A percentile compares a stretch with the other conserved stretches of the same genome.
phyloP scores from a whole-genome alignment of 495 filamentous ascomycete species.

The Trichocladium uniseriatum region DNA sequence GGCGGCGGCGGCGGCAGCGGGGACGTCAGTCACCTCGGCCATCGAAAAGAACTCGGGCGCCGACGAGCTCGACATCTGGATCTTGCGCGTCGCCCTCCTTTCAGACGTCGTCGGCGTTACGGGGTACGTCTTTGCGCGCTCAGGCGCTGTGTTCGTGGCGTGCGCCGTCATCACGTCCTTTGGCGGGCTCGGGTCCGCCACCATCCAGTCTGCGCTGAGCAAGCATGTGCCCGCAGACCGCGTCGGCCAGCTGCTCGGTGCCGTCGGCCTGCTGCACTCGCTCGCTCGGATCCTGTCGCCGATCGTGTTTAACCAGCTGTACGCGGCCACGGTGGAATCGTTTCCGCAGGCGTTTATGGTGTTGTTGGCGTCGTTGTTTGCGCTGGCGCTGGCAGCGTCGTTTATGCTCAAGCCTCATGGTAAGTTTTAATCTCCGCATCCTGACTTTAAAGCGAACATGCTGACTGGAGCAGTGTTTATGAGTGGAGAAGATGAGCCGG shows the following conservation, averaged over 20 bases:
- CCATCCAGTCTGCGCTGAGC: constrained; percentile 69
- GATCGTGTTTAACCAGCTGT: constrained; percentile 74
- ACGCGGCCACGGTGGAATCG: constrained; percentile 66
- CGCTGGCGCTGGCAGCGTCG: constrained; percentile 51
- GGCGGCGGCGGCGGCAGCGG: constrained; percentile 19
- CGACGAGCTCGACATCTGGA: constrained; percentile 63
- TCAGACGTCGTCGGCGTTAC: constrained; percentile 69
- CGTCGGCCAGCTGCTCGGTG: constrained; percentile 78
- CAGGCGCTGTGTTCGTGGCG: constrained; percentile 47
- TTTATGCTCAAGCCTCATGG: constrained; percentile 64
- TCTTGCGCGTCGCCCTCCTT: constrained; percentile 67
- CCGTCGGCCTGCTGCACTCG: constrained; percentile 76
- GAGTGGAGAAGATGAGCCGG: constrained; percentile 11
- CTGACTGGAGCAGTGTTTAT: constrained; percentile 20
- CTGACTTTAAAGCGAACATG: background rate
- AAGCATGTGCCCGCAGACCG: constrained; percentile 80
- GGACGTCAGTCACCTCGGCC: constrained; percentile 21
- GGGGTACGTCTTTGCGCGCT: constrained; percentile 58
- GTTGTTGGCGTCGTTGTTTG: constrained; percentile 57
- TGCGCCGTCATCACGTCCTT: constrained; percentile 64
- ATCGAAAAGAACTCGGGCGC: constrained; percentile 53
- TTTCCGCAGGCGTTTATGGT: constrained; percentile 80
- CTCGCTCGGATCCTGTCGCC: constrained; percentile 71
- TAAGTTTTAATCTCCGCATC: constrained; percentile 34
- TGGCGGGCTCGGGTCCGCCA: constrained; percentile 78